Evolutionary conservation across 2,329 filamentous ascomycete species (phyloP).

Genomic region (Didymella exigua): DNA sequence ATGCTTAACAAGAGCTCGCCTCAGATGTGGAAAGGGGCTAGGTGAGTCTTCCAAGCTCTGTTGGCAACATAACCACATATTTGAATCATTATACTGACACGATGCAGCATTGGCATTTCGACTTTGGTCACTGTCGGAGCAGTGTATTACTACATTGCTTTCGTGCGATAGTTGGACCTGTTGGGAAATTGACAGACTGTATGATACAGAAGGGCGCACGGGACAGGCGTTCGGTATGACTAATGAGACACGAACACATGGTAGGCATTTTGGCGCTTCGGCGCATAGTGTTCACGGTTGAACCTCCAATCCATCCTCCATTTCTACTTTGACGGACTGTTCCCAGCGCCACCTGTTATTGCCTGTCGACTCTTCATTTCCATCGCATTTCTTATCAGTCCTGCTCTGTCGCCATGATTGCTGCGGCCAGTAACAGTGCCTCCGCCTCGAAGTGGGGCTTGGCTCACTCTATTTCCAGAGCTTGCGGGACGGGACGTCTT

Average conservation of each 20-base stretch:
- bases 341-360: too few species aligned
- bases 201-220: conserved; percentile 1
- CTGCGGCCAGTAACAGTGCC: too few species aligned
- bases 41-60: conserved; percentile 22
- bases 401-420: too few species aligned
- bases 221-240: background rate
- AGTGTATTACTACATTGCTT: conserved; percentile 4
- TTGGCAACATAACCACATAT: background rate
- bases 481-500: background rate
- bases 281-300: background rate
- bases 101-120: conserved; percentile 6
- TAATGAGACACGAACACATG: conserved; percentile 6
- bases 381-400: too few species aligned
- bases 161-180: background rate
- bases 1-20: conserved; percentile 14
- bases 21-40: conserved; percentile 28
- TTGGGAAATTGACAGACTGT: background rate
- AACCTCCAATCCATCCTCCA: background rate
- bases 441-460: background rate
- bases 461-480: background rate
- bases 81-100: background rate
- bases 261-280: conserved; percentile 1
- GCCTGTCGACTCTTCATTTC: too few species aligned
- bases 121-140: conserved; percentile 7
- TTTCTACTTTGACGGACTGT: background rate